Evolutionary conservation across 345 rosid genomes (phyloP).

Genomic region (Bretschneidera sinensis): DNA sequence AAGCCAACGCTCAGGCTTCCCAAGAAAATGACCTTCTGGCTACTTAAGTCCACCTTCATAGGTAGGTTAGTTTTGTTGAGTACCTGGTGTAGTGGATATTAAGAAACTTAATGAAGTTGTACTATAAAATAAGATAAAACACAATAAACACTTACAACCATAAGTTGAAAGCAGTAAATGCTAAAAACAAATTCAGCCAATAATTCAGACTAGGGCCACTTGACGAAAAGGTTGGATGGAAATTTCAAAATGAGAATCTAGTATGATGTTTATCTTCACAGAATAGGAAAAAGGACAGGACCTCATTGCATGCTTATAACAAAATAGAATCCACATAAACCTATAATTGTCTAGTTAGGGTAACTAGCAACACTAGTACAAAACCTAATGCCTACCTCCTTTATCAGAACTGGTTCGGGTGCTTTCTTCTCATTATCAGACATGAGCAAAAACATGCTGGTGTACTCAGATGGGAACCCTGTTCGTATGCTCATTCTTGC

Average conservation of each 20-base stretch:
- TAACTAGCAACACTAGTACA: background rate
- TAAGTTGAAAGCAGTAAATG: no score
- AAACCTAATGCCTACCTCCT: constrained; percentile 29
- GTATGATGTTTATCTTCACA: no score
- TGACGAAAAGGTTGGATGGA: no score
- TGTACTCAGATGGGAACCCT: constrained; percentile 62
- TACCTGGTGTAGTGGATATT: constrained; percentile 17
- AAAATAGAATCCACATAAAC: no score
- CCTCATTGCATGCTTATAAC: no score
- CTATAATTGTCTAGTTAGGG: no score
- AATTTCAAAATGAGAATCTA: no score
- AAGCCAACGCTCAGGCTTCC: constrained; percentile 61
- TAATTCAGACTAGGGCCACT: no score
- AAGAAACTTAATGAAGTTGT: background rate
- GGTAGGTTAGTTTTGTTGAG: constrained; percentile 24
- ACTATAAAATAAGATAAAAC: background rate
- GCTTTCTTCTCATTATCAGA: constrained; percentile 33
- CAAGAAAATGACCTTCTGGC: constrained; percentile 26
- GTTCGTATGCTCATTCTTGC: constrained; percentile 57
- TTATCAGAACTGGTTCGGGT: constrained; percentile 25
- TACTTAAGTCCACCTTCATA: constrained; percentile 27
- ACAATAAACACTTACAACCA: no score
- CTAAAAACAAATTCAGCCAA: no score
- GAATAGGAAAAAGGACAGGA: no score
- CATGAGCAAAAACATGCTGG: constrained; percentile 44